Base-by-base conservation (phyloP, 2,329 filamentous ascomycete species). In the Penicillium sp. region DNA sequence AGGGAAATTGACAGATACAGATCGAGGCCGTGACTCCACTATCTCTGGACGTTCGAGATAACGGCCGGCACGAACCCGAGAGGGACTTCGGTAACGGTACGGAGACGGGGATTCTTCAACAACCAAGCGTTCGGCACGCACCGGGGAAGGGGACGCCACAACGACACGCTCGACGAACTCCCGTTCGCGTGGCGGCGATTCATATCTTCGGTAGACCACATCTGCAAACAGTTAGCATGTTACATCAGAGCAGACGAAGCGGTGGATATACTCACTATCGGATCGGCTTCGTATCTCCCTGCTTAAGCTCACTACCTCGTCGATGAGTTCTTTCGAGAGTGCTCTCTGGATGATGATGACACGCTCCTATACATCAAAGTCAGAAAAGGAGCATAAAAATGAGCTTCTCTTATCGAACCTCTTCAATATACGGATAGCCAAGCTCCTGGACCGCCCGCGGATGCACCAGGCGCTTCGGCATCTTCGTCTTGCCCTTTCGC, bases 251-350 rank as follows among this genome's bases (percentile, higher is more conserved):
- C 18, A 1, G 20, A 35, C 16, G 5, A 42, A 18, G 8, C 9
- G n/a, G 40, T 21, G 23, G 20, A 18, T 26, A 35, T 45, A 59
- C 58, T 55, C 60, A 72, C 71, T 66, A 63, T 73, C 69, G 14
- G 64, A 60, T 46, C 65, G 64, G 42, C 66, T 66, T 57, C 65
- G 68, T 55, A 74, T 68, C 30, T 88, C 85, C 66, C 91, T 89
- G 71, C 90, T 95, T 50, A 91, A 79, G 65, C 85, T 87, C 65
- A 97, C 88, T 46, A 97, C 81, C 66, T 95, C 89, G 64, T 97
- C 91, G 61, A 97, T 97, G 65, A 96, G 91, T 18, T 93, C 85
- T 65, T 95, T 92, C 16, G 90, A 89, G 5, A 97, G 81, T 9
- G 93, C 92, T 67, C 90, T 88, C 64, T 89, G 85, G 33, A 97